Conservation (phyloP, 2,329 filamentous ascomycete species). For the Proliferodiscus dingleyae region DNA sequence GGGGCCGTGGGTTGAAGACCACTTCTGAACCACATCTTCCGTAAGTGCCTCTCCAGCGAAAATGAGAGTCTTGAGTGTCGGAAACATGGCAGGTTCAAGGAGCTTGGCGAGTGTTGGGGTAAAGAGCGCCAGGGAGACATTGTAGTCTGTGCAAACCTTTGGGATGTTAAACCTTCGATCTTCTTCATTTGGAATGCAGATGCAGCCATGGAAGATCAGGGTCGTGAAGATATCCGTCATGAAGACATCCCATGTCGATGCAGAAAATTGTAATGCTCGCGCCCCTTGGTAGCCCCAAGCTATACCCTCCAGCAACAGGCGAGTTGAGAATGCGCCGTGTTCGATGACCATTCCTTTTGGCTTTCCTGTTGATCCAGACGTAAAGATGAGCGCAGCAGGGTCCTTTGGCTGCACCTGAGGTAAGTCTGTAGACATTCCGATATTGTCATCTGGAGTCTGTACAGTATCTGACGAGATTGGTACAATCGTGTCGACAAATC, state of each 20-base stretch:
- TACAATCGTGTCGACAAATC: not conserved
- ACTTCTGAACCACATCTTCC: too few relatives aligned
- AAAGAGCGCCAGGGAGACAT: too few relatives aligned
- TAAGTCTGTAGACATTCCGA: not conserved
- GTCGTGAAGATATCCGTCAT: not conserved
- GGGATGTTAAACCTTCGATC: conserved; percentile 27
- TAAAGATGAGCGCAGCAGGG: conserved; percentile 5
- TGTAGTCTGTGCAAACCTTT: too few relatives aligned
- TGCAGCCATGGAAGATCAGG: conserved; percentile 28
- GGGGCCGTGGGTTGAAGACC: too few relatives aligned
- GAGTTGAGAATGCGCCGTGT: not conserved
- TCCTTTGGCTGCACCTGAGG: not conserved
- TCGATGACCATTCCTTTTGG: conserved; percentile 18
- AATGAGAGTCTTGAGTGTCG: too few relatives aligned
- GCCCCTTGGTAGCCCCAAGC: too few relatives aligned
- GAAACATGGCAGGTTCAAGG: too few relatives aligned
- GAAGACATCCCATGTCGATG: too few relatives aligned
- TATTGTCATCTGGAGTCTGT: not conserved
- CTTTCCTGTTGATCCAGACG: conserved; percentile 23
- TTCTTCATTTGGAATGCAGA: conserved; percentile 36
- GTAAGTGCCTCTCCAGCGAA: too few relatives aligned
- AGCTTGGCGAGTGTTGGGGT: too few relatives aligned
- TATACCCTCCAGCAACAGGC: too few relatives aligned
- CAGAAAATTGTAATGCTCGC: too few relatives aligned
- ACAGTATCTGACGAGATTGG: not conserved